Conservation (phyloP, 768 basidiomycete species). For the Leccinum obscurum region DNA sequence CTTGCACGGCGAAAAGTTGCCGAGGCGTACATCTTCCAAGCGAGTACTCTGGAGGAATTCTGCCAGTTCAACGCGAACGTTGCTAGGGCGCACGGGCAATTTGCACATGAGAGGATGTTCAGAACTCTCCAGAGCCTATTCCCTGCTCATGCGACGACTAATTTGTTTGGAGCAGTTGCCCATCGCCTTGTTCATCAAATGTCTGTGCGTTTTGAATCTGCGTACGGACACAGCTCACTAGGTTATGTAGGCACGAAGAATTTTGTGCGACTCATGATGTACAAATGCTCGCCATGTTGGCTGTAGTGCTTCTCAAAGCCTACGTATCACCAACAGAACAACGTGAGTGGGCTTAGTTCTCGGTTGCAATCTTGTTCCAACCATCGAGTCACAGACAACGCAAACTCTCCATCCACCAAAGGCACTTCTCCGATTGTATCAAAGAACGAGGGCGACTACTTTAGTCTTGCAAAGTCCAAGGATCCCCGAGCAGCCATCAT, state of each 20-base stretch:
- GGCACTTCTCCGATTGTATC: slow-evolving; percentile 19
- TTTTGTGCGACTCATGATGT: slow-evolving; percentile 57
- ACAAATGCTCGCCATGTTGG: slow-evolving; percentile 80
- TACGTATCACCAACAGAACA: slow-evolving; percentile 11
- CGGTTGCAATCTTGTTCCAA: not conserved
- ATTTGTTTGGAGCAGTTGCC: slow-evolving; percentile 25
- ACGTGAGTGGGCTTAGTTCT: slow-evolving; percentile 9
- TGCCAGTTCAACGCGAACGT: slow-evolving; percentile 61
- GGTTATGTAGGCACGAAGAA: slow-evolving; percentile 41
- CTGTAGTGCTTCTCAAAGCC: slow-evolving; percentile 63
- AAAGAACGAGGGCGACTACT: slow-evolving; percentile 54
- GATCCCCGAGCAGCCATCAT: slow-evolving; percentile 41
- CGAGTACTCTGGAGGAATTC: slow-evolving; percentile 42
- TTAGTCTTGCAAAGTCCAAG: slow-evolving; percentile 42
- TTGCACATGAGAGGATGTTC: slow-evolving; percentile 73
- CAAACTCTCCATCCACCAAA: slow-evolving; percentile 21
- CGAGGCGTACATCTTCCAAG: slow-evolving; percentile 57
- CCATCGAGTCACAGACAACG: not conserved
- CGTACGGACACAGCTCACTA: slow-evolving; percentile 1
- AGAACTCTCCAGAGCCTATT: slow-evolving; percentile 53
- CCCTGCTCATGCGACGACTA: slow-evolving; percentile 29
- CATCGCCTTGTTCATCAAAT: slow-evolving; percentile 45
- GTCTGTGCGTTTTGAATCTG: slow-evolving; percentile 39
- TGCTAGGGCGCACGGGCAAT: slow-evolving; percentile 59
- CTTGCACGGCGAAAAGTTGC: slow-evolving; percentile 57